A percentile compares a stretch with the other conserved stretches of the same genome.
Evolutionary conservation across 352 stramenopile species (phyloP).

Genomic region (Thraustochytrium striatum): DNA sequence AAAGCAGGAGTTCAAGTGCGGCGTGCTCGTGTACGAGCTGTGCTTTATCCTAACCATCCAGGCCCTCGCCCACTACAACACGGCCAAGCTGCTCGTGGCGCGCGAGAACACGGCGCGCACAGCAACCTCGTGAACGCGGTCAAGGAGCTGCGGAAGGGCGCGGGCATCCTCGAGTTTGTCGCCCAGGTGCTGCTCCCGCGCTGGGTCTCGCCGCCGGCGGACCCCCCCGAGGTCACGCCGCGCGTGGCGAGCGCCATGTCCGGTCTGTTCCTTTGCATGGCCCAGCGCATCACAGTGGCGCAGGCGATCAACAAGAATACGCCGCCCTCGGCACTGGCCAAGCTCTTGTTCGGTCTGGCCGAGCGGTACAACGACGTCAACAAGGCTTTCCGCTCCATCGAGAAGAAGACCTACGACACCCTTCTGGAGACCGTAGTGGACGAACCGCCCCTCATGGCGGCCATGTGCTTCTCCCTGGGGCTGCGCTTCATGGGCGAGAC

Average conservation of each 20-base stretch:
- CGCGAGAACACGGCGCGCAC: background rate
- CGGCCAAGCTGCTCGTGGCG: slow-evolving; percentile 9
- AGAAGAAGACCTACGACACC: background rate
- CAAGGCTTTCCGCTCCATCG: background rate
- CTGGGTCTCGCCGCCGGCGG: slow-evolving; percentile 37
- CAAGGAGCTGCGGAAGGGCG: slow-evolving; percentile 45
- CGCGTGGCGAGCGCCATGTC: background rate
- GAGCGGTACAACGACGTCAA: slow-evolving; percentile 18
- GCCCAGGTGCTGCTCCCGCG: slow-evolving; percentile 14
- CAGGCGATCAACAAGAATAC: slow-evolving; percentile 40
- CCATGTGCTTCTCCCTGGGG: background rate
- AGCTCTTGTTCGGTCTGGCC: slow-evolving; percentile 19
- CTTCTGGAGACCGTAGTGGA: slow-evolving; percentile 31
- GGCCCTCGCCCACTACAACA: slow-evolving; percentile 45
- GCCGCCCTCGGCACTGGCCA: slow-evolving; percentile 1
- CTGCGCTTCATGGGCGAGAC: slow-evolving; percentile 25
- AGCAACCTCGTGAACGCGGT: slow-evolving; percentile 26
- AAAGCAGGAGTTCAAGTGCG: slow-evolving; percentile 41
- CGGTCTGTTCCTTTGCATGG: slow-evolving; percentile 43
- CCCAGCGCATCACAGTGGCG: slow-evolving; percentile 20
- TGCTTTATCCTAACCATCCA: slow-evolving; percentile 39
- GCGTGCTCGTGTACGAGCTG: slow-evolving; percentile 47
- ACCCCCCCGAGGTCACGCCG: slow-evolving; percentile 25
- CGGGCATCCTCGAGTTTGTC: slow-evolving; percentile 44
- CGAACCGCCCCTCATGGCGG: slow-evolving; percentile 14